Percentiles rank a stretch among this genome's conserved stretches.
Conservation (phyloP, 148 eudicot species). For the Persicaria maculosa region DNA sequence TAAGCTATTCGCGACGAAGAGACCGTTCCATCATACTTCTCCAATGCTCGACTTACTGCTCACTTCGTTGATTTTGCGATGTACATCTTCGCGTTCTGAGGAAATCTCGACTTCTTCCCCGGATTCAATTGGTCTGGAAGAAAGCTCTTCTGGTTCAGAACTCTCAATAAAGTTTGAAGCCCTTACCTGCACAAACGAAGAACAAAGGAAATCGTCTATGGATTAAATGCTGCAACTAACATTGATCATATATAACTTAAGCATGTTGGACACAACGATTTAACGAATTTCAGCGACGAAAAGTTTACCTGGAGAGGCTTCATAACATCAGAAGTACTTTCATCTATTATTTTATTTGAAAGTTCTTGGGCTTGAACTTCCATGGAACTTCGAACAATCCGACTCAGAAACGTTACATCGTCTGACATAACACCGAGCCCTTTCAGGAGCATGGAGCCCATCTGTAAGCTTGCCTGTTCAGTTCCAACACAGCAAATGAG, state of each 20-base stretch:
- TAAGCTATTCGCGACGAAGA: background rate
- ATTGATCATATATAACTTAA: too few species aligned
- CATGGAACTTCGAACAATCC: constrained; percentile 76
- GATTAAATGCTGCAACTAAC: too few species aligned
- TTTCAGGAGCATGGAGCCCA: constrained; percentile 88
- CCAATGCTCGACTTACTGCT: constrained; percentile 8
- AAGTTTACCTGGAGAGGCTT: constrained; percentile 62
- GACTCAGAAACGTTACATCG: constrained; percentile 73
- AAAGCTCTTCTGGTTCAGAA: background rate
- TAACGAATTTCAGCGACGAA: background rate
- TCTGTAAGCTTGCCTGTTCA: constrained; percentile 90
- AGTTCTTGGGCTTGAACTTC: constrained; percentile 78
- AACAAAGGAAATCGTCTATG: too few species aligned
- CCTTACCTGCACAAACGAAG: background rate
- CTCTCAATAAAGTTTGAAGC: constrained; percentile 7
- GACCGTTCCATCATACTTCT: background rate
- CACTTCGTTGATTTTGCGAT: background rate
- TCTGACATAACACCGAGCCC: constrained; percentile 97
- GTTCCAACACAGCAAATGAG: constrained; percentile 1
- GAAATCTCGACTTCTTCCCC: background rate
- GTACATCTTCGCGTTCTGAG: background rate
- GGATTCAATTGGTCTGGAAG: background rate
- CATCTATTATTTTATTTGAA: constrained; percentile 26
- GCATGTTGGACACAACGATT: too few species aligned
- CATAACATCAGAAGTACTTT: constrained; percentile 46